Conservation (phyloP, 1,284 basidiomycete genomes). For the Ustilago hordei region DNA sequence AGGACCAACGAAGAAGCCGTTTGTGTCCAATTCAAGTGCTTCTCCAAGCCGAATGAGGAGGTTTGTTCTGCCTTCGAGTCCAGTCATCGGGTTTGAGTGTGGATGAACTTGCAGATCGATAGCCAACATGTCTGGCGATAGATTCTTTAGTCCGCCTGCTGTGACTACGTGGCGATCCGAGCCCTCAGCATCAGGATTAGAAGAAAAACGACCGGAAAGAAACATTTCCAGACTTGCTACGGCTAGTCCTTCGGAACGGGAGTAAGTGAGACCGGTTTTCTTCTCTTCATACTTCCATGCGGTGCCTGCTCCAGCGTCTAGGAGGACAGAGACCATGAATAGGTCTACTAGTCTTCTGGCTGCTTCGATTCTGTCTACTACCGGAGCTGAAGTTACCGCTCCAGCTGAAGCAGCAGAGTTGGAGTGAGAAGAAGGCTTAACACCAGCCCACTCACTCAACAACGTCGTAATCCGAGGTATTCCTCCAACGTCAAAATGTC, state of each 20-base stretch:
- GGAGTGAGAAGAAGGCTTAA: neutral
- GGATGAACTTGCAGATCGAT: slow-evolving; percentile 82
- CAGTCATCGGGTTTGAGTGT: slow-evolving; percentile 84
- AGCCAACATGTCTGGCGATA: slow-evolving; percentile 77
- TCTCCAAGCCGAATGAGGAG: slow-evolving; percentile 71
- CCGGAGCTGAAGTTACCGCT: slow-evolving; percentile 12
- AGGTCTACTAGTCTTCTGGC: slow-evolving; percentile 81
- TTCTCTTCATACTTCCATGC: slow-evolving; percentile 82
- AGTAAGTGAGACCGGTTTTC: slow-evolving; percentile 75
- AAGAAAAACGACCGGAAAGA: slow-evolving; percentile 43
- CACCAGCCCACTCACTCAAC: slow-evolving; percentile 37
- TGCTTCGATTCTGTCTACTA: slow-evolving; percentile 34
- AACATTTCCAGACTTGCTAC: slow-evolving; percentile 94
- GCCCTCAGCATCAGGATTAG: neutral
- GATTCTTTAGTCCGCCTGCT: slow-evolving; percentile 79
- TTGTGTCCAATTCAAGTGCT: slow-evolving; percentile 36
- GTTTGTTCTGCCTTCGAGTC: slow-evolving; percentile 84
- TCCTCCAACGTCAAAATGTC: slow-evolving; percentile 76
- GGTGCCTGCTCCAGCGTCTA: slow-evolving; percentile 92
- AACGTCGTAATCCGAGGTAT: slow-evolving; percentile 55
- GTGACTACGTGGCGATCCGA: slow-evolving; percentile 19
- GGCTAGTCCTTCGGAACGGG: slow-evolving; percentile 88
- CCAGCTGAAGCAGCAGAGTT: neutral
- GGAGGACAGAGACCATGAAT: slow-evolving; percentile 89
- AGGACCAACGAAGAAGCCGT: slow-evolving; percentile 53